Evolutionary conservation across 495 filamentous ascomycete genomes (phyloP), one percentile per base, ranked within the genome.

Genomic region (Penicilliopsis zonata): DNA sequence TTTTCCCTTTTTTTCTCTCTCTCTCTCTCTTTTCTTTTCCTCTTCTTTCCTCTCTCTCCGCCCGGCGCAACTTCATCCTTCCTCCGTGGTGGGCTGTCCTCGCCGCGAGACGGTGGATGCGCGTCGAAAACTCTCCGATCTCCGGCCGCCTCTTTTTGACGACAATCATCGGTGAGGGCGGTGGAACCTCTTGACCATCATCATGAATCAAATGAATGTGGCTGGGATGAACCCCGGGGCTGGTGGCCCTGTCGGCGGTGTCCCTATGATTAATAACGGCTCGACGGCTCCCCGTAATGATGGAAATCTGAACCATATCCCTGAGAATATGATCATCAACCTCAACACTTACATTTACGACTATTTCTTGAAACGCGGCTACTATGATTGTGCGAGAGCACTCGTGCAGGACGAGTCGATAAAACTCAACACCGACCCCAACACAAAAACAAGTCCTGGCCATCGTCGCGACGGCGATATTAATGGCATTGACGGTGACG

Each of bases 321-420:
- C 59, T 42, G 65, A 72, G 23, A 40, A 38, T n/a, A 62, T 62
- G 46, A 74, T 96, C 30, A 84, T 86, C 59, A 92, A 84, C 8
- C 75, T 96, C 18, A 92, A 96, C 60, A 94, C 86, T 2, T 94
- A 88, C 52, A 98, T 98, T 37, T 96, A 96, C 65, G 86, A 94
- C 45, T 95, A 96, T 52, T 86, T 98, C 35, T 57, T 94, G 23
- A 80, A 80, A 47, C 79, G 83, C 52, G 69, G 70, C 32, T 79
- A 92, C 66, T 78, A 72, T 44, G 80, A 86, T 31, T 76, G 78
- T 41, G 90, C 90, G 35, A 73, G 78, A 43, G 69, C 76, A 12
- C 61, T 95, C 23, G 54, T 82, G 28, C 57, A 58, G 28, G 61
- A 65, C 34, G 61, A 65, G 26, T 53, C 49, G 9, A 49, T 63